Evolutionary conservation across 2,329 filamentous ascomycete species (phyloP), one percentile per base, ranked within the genome.

Genomic region (Colletotrichum sp.): DNA sequence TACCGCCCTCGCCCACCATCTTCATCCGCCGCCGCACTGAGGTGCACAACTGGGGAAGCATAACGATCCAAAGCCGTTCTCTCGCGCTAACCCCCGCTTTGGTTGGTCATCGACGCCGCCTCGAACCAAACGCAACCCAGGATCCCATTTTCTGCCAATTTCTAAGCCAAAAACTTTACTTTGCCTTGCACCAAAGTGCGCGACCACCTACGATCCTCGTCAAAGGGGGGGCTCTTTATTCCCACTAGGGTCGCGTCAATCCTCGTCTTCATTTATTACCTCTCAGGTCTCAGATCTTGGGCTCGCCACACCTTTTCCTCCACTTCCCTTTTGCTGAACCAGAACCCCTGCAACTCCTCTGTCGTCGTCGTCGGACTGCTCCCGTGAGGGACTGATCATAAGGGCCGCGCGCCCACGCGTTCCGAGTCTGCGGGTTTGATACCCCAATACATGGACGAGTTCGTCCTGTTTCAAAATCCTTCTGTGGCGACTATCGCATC

Each of bases 331-430:
- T 43, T 64, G 26, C 36, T 67, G 26, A 32, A 43, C 28, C 69
- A 34, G 38, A 67, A 64, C 7, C 38, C 69, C 63, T 67, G 67
- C 69, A 58, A 66, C 63, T 48, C 2, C 57, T 30, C 28, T 43
- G 16, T 28, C 8, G 24, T 52, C 55, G 38, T 61, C 69, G 36
- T 61, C 28, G 64, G 24, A 26, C 64, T 48, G 16, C 36, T 66
- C 36, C 68, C 72, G 18, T n/a, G 24, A 38, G 72, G 68, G 60
- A 75, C 48, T 57, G 55, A 68, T 73, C 73, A 67, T 73, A 75
- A 75, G 73, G 73, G 73, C 64, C 64, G 71, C 73, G 73, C 64
- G 73, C 73, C 73, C 73, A 75, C 70, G 64, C 64, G 26, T 36
- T 64, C 65, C 70, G 13, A 58, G 57, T 32, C 61, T 32, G 36